A percentile compares a stretch with the other conserved stretches of the same genome.
Evolutionary conservation across 768 basidiomycete genomes (phyloP).

Genomic region (Agaricus blazei): DNA sequence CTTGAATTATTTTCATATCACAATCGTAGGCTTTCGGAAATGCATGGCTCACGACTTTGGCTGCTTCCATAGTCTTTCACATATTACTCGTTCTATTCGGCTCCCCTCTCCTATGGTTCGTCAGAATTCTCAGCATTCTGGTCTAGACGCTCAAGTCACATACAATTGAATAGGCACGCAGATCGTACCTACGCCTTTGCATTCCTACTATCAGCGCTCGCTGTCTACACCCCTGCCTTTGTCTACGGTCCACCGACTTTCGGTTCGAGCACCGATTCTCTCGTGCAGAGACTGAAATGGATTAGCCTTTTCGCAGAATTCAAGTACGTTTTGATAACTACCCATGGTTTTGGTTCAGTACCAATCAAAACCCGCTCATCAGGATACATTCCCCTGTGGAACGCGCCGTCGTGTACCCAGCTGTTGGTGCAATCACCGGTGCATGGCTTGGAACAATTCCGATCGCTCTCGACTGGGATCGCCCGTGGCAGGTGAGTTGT

Average conservation of each 20-base stretch:
- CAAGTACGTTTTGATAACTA: conserved; percentile 47
- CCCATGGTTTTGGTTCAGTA: not conserved
- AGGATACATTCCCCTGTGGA: conserved; percentile 67
- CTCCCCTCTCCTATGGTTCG: conserved; percentile 61
- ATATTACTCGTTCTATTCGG: conserved; percentile 62
- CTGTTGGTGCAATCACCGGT: conserved; percentile 65
- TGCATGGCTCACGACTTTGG: conserved; percentile 50
- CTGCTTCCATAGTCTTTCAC: conserved; percentile 43
- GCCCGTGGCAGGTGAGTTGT: conserved; percentile 86
- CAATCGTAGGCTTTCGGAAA: conserved; percentile 40
- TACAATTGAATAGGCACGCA: conserved; percentile 14
- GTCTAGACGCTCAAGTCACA: not conserved
- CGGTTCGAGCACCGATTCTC: conserved; percentile 32
- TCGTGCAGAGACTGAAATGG: conserved; percentile 63
- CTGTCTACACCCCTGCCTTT: conserved; percentile 64
- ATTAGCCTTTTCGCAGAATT: conserved; percentile 77
- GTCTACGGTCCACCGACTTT: conserved; percentile 59
- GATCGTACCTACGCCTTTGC: conserved; percentile 65
- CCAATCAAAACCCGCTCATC: conserved; percentile 1
- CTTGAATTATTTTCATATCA: not conserved
- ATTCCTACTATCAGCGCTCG: conserved; percentile 61
- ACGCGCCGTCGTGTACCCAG: conserved; percentile 74
- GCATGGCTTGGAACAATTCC: conserved; percentile 80
- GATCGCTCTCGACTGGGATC: conserved; percentile 93
- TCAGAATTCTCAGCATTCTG: conserved; percentile 7